Evolutionary conservation across 139 green algal species (phyloP).

Genomic region (Pedinophyceae sp.): DNA sequence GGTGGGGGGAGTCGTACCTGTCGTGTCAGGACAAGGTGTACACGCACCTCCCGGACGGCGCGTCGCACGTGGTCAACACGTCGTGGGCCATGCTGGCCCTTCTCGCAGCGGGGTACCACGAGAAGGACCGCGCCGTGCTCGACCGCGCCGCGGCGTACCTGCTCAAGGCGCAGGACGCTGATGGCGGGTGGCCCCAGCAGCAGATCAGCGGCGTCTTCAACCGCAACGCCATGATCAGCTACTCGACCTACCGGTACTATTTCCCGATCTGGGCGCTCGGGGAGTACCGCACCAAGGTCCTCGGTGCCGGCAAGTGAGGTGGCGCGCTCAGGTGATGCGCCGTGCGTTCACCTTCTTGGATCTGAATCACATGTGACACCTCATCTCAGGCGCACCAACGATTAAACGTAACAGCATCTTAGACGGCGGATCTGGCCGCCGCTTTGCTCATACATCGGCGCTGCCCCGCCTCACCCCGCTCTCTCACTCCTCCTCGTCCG

Average conservation of each 20-base stretch:
- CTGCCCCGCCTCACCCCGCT: too few relatives aligned
- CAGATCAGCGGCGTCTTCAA: conserved; percentile 98
- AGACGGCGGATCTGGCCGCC: too few relatives aligned
- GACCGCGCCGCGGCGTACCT: conserved; percentile 37
- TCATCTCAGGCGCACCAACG: too few relatives aligned
- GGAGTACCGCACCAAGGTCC: conserved; percentile 35
- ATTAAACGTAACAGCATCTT: too few relatives aligned
- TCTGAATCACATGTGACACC: too few relatives aligned
- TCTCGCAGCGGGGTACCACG: conserved; percentile 7
- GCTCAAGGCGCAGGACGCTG: conserved; percentile 34
- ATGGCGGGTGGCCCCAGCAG: conserved; percentile 95
- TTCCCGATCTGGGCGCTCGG: conserved; percentile 96
- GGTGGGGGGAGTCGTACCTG: conserved; percentile 97
- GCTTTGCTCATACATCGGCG: too few relatives aligned
- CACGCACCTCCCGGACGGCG: conserved; percentile 51
- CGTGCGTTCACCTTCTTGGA: too few relatives aligned
- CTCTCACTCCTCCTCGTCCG: too few relatives aligned
- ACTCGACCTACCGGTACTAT: conserved; percentile 97
- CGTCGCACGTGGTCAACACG: conserved; percentile 86
- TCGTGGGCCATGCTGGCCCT: conserved; percentile 86
- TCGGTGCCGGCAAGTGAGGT: neutral
- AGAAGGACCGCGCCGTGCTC: conserved; percentile 39
- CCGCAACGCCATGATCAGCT: conserved; percentile 98
- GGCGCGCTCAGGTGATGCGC: too few relatives aligned
- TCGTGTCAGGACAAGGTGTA: conserved; percentile 95